Evolutionary conservation across 495 filamentous ascomycete species (phyloP), one percentile per base, ranked within the genome.

Genomic region (Aspergillus egyptiacus): DNA sequence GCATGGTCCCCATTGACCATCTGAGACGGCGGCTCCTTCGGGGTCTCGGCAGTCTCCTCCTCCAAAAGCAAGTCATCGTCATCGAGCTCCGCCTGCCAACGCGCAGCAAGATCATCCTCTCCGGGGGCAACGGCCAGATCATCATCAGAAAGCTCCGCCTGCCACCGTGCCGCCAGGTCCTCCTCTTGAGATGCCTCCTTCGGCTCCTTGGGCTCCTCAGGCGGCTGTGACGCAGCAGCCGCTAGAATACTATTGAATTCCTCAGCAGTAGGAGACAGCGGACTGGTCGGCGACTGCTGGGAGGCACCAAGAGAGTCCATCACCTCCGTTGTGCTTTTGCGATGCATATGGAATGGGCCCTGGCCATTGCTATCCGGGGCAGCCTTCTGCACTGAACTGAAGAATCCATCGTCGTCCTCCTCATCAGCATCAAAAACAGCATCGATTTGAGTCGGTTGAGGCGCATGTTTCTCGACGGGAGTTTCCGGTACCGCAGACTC

Each of bases 81-180:
- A 25, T 68, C 85, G 55, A 96, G 73, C 50, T 86, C 86, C 34
- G 83, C 87, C 56, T 89, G 73, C 93, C 93, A 96, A 53, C 83
- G 80, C 2, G 85, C 86, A 37, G 85, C 84, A 6, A 93, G 65
- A 55, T 93, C 84, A 23, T 76, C 73, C 32, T 82, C 76, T 3
- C 64, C 48, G 1, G 64, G 59, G 34, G 64, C 58, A 28, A 52
- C 37, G 20, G 54, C 51, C 33, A 43, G 22, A 9, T 64, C 53
- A 17, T 56, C 39, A 17, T 58, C 51, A 1, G 44, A 28, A 6
- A 64, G 54, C 52, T 63, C 63, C 23, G 57, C 57, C 37, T 62
- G 44, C 61, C 63, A 62, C 5, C 48, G 32, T 9, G 57, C 57
- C 24, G 58, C 58, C 36, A 62, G 40, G 44, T 65, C 52, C 19